Evolutionary conservation across 306 rosid genomes (phyloP), one percentile per base, ranked within the genome.

Genomic region (Fragaria nilgerrensis): DNA sequence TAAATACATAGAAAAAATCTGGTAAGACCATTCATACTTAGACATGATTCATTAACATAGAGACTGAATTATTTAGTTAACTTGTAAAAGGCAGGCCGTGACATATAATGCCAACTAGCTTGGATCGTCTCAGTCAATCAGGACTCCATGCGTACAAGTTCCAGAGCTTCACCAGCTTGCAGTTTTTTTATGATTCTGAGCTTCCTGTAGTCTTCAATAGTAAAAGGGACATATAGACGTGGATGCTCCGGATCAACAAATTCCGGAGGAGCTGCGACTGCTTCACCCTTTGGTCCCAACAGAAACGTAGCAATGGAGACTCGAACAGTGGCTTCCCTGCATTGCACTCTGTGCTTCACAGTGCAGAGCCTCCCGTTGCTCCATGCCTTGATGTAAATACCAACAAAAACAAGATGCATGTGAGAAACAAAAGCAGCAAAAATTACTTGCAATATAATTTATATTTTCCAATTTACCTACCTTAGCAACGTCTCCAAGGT

Each of bases 321-420:
- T 27, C 91, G 85, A 9, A 53, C 56, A 7, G 34, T 49, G 6
- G 82, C 91, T 79, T 89, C 88, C 49, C 70, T 80, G 85, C 97
- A 89, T 69, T 80, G 78, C 0, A 89, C 94, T 53, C 86, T 79
- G 53, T 88, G 97, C 87, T 44, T 86, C 83, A 82, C 73, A 76
- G 78, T 85, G 83, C 61, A 56, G 74, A 88, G 76, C 71, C 87
- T 89, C 63, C 92, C 92, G 49, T 89, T 91, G 87, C 94, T 89
- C 94, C 97, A 88, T 34, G 49, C 79, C 88, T 80, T 41, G 0
- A 49, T 10, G 15, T 27, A 23, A 41, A 29, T 8, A 52, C 52
- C 44, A 27, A 23, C 41, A 52, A 5, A 10, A n/a, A 43, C 2
- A 14, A n/a, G 20, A 59, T 13, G 20, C 32, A 36, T 23, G 64